Conservation (phyloP, 2,329 filamentous ascomycete species). For the Pestalotiopsis sp. region DNA sequence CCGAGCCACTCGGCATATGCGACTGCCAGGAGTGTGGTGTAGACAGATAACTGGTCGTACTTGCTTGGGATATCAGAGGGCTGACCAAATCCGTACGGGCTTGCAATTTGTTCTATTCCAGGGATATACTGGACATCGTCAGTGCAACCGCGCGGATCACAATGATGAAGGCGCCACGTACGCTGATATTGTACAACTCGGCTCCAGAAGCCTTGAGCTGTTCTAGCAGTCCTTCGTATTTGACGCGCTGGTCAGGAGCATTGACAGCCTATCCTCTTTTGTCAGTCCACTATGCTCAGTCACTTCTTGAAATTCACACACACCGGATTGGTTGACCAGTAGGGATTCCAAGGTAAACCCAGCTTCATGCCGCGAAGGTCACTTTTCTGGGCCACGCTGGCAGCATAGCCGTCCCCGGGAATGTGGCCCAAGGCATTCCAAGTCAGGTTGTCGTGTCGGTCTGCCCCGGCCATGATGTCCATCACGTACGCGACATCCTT, state of each 20-base stretch:
- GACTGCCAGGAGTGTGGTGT: conserved; percentile 15
- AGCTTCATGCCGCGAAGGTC: neutral
- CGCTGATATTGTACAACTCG: neutral
- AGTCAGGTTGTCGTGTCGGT: neutral
- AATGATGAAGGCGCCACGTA: neutral
- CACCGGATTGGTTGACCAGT: neutral
- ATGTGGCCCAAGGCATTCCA: neutral
- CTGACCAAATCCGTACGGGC: neutral
- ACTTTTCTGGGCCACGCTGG: neutral
- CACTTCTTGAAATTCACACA: neutral
- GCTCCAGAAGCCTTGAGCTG: neutral
- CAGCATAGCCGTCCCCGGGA: neutral
- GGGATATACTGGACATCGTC: neutral
- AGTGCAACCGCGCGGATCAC: neutral
- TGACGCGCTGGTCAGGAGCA: neutral
- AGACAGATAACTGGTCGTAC: neutral
- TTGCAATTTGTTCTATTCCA: neutral
- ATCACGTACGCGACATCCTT: conserved; percentile 31
- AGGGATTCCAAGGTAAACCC: neutral
- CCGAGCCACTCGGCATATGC: conserved; percentile 22
- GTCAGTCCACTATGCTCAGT: neutral
- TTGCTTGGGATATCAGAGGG: neutral
- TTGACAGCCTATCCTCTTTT: neutral
- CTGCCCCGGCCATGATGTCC: conserved; percentile 27
- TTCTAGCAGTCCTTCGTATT: neutral